Evolutionary conservation across 208 protist genomes (phyloP).

Genomic region (Acanthamoeba lenticulata): DNA sequence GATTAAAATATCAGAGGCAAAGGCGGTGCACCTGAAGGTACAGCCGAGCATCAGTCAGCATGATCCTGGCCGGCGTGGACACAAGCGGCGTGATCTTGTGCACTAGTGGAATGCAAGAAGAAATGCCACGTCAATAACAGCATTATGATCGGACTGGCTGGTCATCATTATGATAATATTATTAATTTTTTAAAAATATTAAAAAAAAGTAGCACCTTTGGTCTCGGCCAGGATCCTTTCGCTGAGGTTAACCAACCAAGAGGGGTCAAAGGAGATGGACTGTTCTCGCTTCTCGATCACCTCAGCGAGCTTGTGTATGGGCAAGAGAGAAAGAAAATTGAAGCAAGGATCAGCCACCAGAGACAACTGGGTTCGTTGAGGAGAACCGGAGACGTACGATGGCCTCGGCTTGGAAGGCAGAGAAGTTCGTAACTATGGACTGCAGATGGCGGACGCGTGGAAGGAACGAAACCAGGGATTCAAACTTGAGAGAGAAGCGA

Average conservation of each 20-base stretch:
- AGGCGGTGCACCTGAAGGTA: constrained; percentile 82
- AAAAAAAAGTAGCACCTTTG: constrained; percentile 40
- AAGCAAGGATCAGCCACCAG: neutral
- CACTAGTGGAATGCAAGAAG: neutral
- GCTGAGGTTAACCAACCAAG: constrained; percentile 74
- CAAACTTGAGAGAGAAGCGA: constrained; percentile 48
- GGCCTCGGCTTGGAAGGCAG: constrained; percentile 9
- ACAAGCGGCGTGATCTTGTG: constrained; percentile 70
- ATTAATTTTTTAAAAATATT: too few relatives aligned
- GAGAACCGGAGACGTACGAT: neutral
- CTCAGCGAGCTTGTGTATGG: constrained; percentile 24
- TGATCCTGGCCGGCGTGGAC: constrained; percentile 66
- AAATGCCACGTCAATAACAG: neutral
- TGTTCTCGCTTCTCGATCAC: constrained; percentile 76
- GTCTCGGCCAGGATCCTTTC: constrained; percentile 72
- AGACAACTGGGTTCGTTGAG: neutral
- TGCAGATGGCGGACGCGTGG: constrained; percentile 13
- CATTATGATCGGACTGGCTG: too few relatives aligned
- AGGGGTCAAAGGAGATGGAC: constrained; percentile 74
- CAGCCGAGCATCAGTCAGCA: constrained; percentile 71
- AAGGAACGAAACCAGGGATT: constrained; percentile 35
- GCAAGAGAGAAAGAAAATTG: neutral
- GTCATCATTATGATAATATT: too few relatives aligned
- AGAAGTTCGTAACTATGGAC: constrained; percentile 9
- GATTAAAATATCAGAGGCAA: constrained; percentile 43